Base-by-base conservation (phyloP, 2,329 filamentous ascomycete genomes). In the Cercospora sp. region DNA sequence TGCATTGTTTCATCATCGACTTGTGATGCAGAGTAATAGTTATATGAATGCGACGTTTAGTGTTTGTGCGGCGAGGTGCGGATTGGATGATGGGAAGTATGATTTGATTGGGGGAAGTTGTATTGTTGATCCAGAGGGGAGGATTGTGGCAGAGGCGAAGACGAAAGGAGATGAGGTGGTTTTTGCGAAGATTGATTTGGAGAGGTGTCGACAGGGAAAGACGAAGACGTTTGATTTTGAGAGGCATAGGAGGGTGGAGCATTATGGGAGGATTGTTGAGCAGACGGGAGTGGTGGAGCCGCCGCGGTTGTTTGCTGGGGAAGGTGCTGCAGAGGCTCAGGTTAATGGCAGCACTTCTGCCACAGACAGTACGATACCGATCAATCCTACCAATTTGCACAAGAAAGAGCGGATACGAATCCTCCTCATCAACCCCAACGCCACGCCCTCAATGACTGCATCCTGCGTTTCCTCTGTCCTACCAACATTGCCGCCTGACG, bases 1-100 rank as follows among this genome's bases (percentile, higher is more conserved):
- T 67, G 82, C 84, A 0, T 74, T 84, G 4, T 84, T 84, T 72
- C 84, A 86, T 63, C 84, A 86, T 71, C 79, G 81, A 66, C 76
- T 86, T 28, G 80, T 80, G 12, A 83, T 84, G 80, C 83, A 85
- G 74, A 78, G 78, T 1, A 82, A 84, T 55, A 83, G 80, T 67
- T 86, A 86, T 71, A 83, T 83, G 70, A 86, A 86, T 70, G 80
- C 81, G 3, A 83, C 81, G 45, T 86, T 83, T 73, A 82, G 80
- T 18, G 79, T 86, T 57, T 80, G 79, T 65, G 81, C 82, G 2
- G 84, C 82, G n/a, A 81, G 84, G 66, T 83, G 81, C 31, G 84
- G 84, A 5, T 69, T 81, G 23, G 84, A 86, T 68, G 83, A 86
- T 72, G 82, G 82, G 8, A 79, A 80, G 65, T 81, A 78, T 68